Percentiles rank a stretch among this genome's conserved stretches.
Evolutionary conservation across 345 rosid genomes (phyloP).

Genomic region (Odontarrhena argentea): DNA sequence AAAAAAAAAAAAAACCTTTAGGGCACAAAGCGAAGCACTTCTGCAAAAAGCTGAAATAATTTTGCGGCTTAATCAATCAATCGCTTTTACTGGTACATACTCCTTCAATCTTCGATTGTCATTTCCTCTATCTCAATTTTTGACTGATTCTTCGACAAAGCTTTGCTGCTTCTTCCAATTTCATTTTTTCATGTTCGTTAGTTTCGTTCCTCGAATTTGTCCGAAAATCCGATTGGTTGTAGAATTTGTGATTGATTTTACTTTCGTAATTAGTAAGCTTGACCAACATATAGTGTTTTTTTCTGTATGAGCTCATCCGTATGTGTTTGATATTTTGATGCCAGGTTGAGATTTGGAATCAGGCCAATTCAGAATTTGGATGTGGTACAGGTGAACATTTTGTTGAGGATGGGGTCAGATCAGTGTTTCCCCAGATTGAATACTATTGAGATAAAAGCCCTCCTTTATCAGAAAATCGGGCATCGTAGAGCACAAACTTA

Average conservation of each 20-base stretch:
- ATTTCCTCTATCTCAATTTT: conserved; percentile 17
- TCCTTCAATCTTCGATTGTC: conserved; percentile 9
- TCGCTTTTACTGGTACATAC: conserved; percentile 39
- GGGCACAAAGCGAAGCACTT: conserved; percentile 33
- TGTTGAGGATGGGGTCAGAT: conserved; percentile 39
- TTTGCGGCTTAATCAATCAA: conserved; percentile 38
- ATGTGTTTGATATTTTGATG: conserved; percentile 7
- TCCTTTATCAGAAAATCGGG: conserved; percentile 53
- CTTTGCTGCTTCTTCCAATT: conserved; percentile 12
- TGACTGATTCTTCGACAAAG: conserved; percentile 1
- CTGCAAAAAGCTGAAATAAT: conserved; percentile 1
- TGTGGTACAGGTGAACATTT: conserved; percentile 17
- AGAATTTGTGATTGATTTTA: conserved; percentile 10
- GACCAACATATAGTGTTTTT: neutral
- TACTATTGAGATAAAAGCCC: conserved; percentile 26
- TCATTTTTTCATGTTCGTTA: neutral
- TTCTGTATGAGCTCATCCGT: neutral
- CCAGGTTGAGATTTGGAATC: conserved; percentile 25
- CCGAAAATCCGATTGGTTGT: too few relatives aligned
- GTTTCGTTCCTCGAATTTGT: neutral
- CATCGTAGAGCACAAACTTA: conserved; percentile 67
- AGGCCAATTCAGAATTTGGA: neutral
- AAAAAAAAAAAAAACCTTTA: conserved; percentile 24
- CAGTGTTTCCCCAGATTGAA: conserved; percentile 22
- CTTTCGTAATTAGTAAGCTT: conserved; percentile 17